Base-by-base conservation (phyloP, 495 filamentous ascomycete genomes). In the Thozetella sp. region DNA sequence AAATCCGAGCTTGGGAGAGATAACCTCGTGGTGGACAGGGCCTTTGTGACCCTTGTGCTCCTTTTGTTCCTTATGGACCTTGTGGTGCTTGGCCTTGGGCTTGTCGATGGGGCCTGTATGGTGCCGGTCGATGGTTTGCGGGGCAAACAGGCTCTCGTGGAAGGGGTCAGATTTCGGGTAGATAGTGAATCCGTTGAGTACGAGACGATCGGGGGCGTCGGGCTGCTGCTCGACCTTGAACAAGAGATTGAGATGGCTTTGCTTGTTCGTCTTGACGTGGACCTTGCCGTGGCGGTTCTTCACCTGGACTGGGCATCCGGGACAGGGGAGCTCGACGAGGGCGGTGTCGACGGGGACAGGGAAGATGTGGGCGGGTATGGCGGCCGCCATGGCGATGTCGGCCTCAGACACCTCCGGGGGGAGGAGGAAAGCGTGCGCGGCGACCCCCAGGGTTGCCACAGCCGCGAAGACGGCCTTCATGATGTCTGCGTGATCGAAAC, bases 161-260 rank as follows among this genome's bases (percentile, higher is more conserved):
- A 73, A 57, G 12, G 69, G 68, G 51, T 76, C 66, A 6, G 66
- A 52, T 25, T 69, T 63, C 19, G 79, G 79, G 40, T 74, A 80
- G 12, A 82, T 66, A 55, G 77, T 72, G 50, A 76, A 75, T 46
- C 68, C 74, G 64, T 80, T 82, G n/a, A 80, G 25, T 25, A 75
- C 56, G 13, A 82, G 68, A 6, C 70, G 66, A 50, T 79, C 73
- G 22, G 30, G 27, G 27, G 43, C 51, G 45, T 63, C 65, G 9
- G 60, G 56, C 17, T 59, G 63, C 48, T 70, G 27, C 30, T 76
- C 72, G 58, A 80, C 53, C 57, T 25, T 60, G 58, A 82, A 78
- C 37, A 67, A 55, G 23, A 82, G 64, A 46, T 75, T 72, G 45
- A 82, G 67, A 53, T 75, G 74, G 59, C 67, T 78, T 11, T 69